Conservation (phyloP, 805 yeast species). For the Yamadazyma nakazawae region DNA sequence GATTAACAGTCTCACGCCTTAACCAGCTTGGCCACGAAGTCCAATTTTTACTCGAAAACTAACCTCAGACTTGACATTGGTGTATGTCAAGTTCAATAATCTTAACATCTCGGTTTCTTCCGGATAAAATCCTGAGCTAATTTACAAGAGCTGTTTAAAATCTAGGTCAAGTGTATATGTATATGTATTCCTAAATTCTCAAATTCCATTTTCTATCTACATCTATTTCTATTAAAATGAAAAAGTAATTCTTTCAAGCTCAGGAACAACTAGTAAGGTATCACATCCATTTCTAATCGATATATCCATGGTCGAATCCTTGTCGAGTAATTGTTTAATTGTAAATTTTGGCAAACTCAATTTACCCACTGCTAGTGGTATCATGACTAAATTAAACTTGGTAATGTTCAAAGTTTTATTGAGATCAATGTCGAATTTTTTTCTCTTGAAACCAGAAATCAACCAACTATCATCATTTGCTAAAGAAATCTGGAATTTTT, state of each 20-base stretch:
- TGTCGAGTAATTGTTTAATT: constrained; percentile 32
- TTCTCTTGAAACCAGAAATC: constrained; percentile 65
- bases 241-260: constrained; percentile 57
- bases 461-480: constrained; percentile 72
- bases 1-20: constrained; percentile 30
- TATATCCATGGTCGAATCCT: constrained; percentile 56
- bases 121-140: too few relatives aligned
- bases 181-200: not conserved
- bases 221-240: constrained; percentile 39
- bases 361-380: constrained; percentile 78
- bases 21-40: constrained; percentile 30
- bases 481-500: constrained; percentile 45
- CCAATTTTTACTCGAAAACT: constrained; percentile 1
- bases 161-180: too few relatives aligned
- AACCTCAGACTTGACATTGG: too few relatives aligned
- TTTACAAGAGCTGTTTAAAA: too few relatives aligned
- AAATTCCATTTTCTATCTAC: not conserved
- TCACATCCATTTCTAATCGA: constrained; percentile 69
- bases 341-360: constrained; percentile 62
- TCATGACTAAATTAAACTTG: constrained; percentile 44
- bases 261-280: constrained; percentile 68
- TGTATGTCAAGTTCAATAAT: too few relatives aligned
- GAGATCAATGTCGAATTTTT: constrained; percentile 41
- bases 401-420: constrained; percentile 3
- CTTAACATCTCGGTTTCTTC: too few relatives aligned